A percentile compares a stretch with the other conserved stretches of the same genome.
Conservation (phyloP, 441 rosid genomes). For the Eruca vesicaria region DNA sequence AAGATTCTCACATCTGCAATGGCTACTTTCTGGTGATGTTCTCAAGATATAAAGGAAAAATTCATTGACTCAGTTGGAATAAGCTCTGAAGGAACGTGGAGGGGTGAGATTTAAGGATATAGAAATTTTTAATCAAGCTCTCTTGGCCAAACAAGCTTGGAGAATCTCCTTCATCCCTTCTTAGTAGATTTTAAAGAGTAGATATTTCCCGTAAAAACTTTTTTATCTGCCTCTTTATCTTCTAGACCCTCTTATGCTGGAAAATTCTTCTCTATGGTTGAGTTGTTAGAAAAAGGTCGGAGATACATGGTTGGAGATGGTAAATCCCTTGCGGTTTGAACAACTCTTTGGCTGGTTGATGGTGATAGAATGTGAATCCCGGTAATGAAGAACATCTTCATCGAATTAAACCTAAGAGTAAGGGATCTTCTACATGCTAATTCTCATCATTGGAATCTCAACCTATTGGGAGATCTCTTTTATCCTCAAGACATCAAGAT, state of each 20-base stretch:
- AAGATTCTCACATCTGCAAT: neutral
- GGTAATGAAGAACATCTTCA: neutral
- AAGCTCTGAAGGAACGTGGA: neutral
- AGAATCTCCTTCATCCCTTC: neutral
- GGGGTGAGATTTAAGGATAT: neutral
- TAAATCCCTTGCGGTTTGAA: neutral
- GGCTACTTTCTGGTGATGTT: neutral
- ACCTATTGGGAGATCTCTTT: neutral
- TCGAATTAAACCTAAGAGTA: neutral
- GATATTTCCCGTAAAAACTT: no score
- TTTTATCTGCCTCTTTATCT: neutral
- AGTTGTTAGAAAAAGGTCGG: no score
- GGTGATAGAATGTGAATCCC: neutral
- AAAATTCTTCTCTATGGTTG: neutral
- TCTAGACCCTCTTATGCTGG: neutral
- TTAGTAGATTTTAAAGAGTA: neutral
- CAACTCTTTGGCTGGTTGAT: neutral
- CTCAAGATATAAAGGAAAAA: neutral
- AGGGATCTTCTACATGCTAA: neutral
- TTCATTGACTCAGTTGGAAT: neutral
- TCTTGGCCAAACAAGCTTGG: neutral
- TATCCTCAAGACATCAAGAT: neutral
- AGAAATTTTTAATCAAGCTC: neutral
- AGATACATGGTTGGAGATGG: neutral
- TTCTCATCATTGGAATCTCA: neutral